A percentile compares a stretch with the other conserved stretches of the same genome.
These are phyloP conservation scores for Nigrograna mackinnonii DNA, from an alignment of 2,329 filamentous ascomycete genomes.

Conservation along the genomic window DNA sequence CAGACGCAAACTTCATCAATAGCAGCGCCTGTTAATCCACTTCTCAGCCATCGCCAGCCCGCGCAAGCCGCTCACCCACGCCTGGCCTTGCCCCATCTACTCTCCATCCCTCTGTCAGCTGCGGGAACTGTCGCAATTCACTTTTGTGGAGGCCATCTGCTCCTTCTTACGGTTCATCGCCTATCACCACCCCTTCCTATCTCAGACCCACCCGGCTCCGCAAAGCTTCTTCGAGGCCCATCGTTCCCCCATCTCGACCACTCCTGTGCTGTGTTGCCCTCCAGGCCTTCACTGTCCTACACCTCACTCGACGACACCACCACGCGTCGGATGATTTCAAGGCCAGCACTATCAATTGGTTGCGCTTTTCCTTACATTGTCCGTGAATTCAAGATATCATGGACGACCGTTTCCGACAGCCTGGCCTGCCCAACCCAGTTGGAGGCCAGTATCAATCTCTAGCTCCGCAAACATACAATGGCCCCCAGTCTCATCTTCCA, in stretches of 20 bases:
- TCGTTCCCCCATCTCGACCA: slow-evolving; percentile 25
- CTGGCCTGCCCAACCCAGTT: slow-evolving; percentile 24
- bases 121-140: slow-evolving; percentile 16
- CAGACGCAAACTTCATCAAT: no score
- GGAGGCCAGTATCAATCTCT: slow-evolving; percentile 33
- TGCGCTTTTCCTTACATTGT: slow-evolving; percentile 26
- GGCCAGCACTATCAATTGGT: slow-evolving; percentile 32
- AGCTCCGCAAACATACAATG: slow-evolving; percentile 34
- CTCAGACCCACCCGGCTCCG: slow-evolving; percentile 38
- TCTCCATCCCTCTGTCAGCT: slow-evolving; percentile 1
- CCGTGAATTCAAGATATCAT: slow-evolving; percentile 26
- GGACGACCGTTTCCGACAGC: slow-evolving; percentile 43
- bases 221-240: slow-evolving; percentile 34
- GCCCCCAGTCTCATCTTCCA: slow-evolving; percentile 31
- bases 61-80: slow-evolving; percentile 10
- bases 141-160: slow-evolving; percentile 12
- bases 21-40: no score
- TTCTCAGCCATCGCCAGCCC: slow-evolving; percentile 8
- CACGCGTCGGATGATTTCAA: slow-evolving; percentile 36
- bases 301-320: slow-evolving; percentile 17
- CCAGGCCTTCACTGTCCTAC: slow-evolving; percentile 10
- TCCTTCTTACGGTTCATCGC: slow-evolving; percentile 18
- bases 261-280: slow-evolving; percentile 25
- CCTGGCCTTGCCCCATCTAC: no score
- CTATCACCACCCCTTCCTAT: slow-evolving; percentile 20